A percentile compares a stretch with the other conserved stretches of the same genome.
phyloP scores from a whole-genome alignment of 2,329 filamentous ascomycete genomes.

The Stagonosporopsis chrysanthemi region DNA sequence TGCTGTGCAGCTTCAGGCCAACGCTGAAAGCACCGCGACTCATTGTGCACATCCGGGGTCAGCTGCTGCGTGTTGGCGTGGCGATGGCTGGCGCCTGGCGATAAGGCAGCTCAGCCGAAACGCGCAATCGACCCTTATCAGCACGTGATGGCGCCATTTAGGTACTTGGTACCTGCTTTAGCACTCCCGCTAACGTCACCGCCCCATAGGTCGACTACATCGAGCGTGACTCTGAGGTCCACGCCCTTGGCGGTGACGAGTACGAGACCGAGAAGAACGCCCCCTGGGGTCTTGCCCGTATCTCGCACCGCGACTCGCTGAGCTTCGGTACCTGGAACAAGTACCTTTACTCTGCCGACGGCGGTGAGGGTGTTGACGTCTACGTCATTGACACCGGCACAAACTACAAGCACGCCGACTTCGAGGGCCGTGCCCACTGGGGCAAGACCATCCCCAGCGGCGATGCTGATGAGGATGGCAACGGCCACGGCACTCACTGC shows the following conservation, averaged over 20 bases:
- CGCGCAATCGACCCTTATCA: slow-evolving; percentile 38
- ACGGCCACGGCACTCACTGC: slow-evolving; percentile 99
- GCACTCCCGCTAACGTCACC: slow-evolving; percentile 31
- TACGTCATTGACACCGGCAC: slow-evolving; percentile 99
- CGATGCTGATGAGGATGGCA: slow-evolving; percentile 90
- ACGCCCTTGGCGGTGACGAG: slow-evolving; percentile 68
- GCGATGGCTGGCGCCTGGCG: slow-evolving; percentile 28
- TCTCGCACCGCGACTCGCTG: slow-evolving; percentile 89
- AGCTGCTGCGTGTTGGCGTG: slow-evolving; percentile 17
- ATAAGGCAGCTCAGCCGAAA: slow-evolving; percentile 36
- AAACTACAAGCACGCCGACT: slow-evolving; percentile 93
- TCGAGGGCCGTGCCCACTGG: slow-evolving; percentile 94
- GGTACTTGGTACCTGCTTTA: slow-evolving; percentile 25
- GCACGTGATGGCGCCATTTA: slow-evolving; percentile 31
- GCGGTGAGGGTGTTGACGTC: slow-evolving; percentile 96
- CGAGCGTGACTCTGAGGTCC: slow-evolving; percentile 92
- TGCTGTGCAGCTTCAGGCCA: background rate
- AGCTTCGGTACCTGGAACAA: slow-evolving; percentile 97
- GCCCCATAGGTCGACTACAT: slow-evolving; percentile 85
- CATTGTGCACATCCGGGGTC: background rate
- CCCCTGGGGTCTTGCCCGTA: slow-evolving; percentile 98
- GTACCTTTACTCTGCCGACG: slow-evolving; percentile 89
- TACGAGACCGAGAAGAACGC: slow-evolving; percentile 83
- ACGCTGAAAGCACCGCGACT: background rate
- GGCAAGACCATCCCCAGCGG: slow-evolving; percentile 91